Evolutionary conservation across 352 stramenopile species (phyloP).

Genomic region (Globisporangium megalacanthum): DNA sequence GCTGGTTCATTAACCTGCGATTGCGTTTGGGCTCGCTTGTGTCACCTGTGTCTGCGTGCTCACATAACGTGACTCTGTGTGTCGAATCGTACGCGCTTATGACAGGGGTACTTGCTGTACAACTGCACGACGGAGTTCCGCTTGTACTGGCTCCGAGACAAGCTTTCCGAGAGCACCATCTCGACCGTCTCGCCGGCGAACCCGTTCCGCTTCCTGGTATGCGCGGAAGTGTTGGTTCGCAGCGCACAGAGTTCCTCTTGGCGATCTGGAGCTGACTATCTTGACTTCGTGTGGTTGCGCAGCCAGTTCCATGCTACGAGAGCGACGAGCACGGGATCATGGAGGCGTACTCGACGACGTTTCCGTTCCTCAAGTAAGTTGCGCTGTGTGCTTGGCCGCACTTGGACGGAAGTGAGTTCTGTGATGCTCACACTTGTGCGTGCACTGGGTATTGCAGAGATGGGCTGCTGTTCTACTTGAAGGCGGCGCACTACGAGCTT

Average conservation of each 20-base stretch:
- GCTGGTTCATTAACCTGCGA: too few relatives aligned
- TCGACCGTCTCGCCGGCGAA: conserved; percentile 48
- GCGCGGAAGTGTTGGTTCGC: conserved; percentile 5
- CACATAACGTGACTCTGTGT: background rate
- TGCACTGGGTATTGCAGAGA: conserved; percentile 41
- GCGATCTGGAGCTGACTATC: background rate
- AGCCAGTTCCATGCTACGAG: conserved; percentile 85
- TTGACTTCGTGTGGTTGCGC: background rate
- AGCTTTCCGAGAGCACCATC: conserved; percentile 72
- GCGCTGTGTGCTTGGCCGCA: background rate
- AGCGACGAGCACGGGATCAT: conserved; percentile 71
- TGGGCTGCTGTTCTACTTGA: conserved; percentile 88
- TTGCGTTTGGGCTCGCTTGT: background rate
- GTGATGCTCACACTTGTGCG: background rate
- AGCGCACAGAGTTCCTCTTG: too few relatives aligned
- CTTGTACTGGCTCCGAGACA: conserved; percentile 89
- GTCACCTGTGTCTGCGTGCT: background rate
- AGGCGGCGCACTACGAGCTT: conserved; percentile 86
- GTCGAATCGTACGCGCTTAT: background rate
- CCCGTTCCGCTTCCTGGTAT: conserved; percentile 71
- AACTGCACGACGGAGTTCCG: conserved; percentile 92
- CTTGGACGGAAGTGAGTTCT: background rate
- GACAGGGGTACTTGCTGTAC: conserved; percentile 83
- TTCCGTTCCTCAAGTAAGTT: conserved; percentile 82
- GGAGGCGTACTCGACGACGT: conserved; percentile 70